A percentile compares a stretch with the other conserved stretches of the same genome.
Evolutionary conservation across 2,329 filamentous ascomycete species (phyloP).

Genomic region (Botrytis hyacinthi): DNA sequence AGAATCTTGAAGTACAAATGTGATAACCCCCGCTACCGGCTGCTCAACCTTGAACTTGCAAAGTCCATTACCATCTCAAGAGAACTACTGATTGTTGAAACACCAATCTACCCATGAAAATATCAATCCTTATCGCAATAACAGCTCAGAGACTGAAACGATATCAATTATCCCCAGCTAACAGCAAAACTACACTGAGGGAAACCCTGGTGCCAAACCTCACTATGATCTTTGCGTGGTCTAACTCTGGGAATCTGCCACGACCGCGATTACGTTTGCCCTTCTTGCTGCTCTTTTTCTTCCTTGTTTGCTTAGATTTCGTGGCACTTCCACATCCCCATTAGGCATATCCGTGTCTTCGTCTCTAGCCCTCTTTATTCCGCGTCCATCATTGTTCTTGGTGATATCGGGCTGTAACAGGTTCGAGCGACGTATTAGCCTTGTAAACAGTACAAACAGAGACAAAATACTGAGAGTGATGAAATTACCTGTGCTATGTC

Average conservation of each 20-base stretch:
- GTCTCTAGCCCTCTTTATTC: neutral
- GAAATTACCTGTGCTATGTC: neutral
- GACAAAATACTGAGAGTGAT: neutral
- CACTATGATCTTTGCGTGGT: neutral
- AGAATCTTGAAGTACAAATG: neutral
- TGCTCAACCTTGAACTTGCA: neutral
- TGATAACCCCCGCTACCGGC: neutral
- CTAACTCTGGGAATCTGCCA: no score
- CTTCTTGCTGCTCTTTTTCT: neutral
- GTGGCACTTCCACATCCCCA: neutral
- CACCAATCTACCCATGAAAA: rapidly evolving
- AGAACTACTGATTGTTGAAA: no score
- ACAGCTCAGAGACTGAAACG: no score
- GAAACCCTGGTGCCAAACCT: neutral
- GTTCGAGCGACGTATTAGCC: neutral
- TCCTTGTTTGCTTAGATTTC: neutral
- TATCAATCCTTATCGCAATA: neutral
- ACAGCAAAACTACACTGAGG: neutral
- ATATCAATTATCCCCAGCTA: neutral
- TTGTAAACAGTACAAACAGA: rapidly evolving
- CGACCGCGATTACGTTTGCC: rapidly evolving
- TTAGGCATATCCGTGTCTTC: neutral
- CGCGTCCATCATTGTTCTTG: neutral
- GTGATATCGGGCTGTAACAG: neutral
- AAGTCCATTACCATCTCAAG: neutral